phyloP scores from a whole-genome alignment of 192 early-diverging fungal species.

The Coemansia sp. region DNA sequence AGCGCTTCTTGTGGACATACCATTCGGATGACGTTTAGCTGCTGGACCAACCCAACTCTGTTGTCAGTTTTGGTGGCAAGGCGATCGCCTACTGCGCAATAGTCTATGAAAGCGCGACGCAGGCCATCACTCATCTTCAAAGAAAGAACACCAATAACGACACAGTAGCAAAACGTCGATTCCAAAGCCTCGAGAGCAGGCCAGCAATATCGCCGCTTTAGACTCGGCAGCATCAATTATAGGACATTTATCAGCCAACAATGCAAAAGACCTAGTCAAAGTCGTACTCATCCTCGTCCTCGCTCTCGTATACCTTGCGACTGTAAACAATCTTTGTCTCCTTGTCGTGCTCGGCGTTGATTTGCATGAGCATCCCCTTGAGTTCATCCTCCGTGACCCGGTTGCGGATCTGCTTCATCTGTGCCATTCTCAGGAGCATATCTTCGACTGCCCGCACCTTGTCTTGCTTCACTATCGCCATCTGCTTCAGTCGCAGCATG shows the following conservation, averaged over 20 bases:
- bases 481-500: constrained; percentile 81
- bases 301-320: constrained; percentile 16
- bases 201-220: background rate
- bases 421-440: constrained; percentile 87
- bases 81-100: constrained; percentile 16
- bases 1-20: constrained; percentile 11
- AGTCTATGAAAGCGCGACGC: constrained; percentile 28
- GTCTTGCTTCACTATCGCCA: constrained; percentile 86
- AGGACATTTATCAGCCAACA: background rate
- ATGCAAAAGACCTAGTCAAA: constrained; percentile 11
- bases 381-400: constrained; percentile 83
- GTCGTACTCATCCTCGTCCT: constrained; percentile 33
- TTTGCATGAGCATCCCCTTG: constrained; percentile 79
- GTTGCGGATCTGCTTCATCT: constrained; percentile 73
- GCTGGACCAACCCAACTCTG: constrained; percentile 19
- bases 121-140: constrained; percentile 19
- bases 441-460: constrained; percentile 75
- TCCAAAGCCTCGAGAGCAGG: constrained; percentile 1
- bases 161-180: background rate
- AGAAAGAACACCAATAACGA: background rate
- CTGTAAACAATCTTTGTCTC: constrained; percentile 35
- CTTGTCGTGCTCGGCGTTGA: constrained; percentile 60
- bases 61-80: background rate
- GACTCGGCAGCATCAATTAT: background rate
- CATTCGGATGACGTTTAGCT: constrained; percentile 18